Evolutionary conservation across 1,284 basidiomycete species (phyloP), one percentile per base, ranked within the genome.

Genomic region (Athelia sp.): DNA sequence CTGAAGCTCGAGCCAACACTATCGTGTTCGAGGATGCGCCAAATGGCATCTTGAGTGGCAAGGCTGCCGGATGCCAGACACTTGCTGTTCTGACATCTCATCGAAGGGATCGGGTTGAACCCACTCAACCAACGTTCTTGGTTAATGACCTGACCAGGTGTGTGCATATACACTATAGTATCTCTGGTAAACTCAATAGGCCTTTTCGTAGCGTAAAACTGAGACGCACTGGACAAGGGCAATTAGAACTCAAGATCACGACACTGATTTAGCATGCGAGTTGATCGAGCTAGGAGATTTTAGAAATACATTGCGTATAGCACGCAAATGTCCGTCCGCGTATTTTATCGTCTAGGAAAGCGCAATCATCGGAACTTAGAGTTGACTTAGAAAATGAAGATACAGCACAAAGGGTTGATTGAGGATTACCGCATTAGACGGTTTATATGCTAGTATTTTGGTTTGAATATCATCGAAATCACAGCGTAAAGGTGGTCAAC

Each of bases 21-120:
- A 72, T 94, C 48, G 91, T 94, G 10, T 76, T 94, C 36, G 92
- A 94, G 64, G 93, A 95, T 69, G 90, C 93, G 1, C 92, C 91
- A 1, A 79, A 79, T 6, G 93, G 91, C 14, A 73, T 94, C 50
- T 72, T 69, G 40, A 84, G 87, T 49, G 91, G 91, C 9, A 73
- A 80, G 26, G 79, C 84, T 0, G 88, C 90, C 10, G 91, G 92
- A 13, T 83, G 85, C 61, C 86, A 78, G 58, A 90, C 90, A 0
- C 73, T 94, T 40, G 92, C 79, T 2, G 68, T 94, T 26, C 73
- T 91, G 50, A 95, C 93, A 0, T 84, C 86, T 11, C 90, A 94
- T 64, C 74, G 75, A 15, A 73, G 76, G 43, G 75, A 81, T 51
- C 78, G 85, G 57, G 72, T 94, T 57, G 71, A 79, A 54, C 75